Base-by-base conservation (phyloP, 1,139 yeast genomes). In the Nakaseomyces delphensis region DNA sequence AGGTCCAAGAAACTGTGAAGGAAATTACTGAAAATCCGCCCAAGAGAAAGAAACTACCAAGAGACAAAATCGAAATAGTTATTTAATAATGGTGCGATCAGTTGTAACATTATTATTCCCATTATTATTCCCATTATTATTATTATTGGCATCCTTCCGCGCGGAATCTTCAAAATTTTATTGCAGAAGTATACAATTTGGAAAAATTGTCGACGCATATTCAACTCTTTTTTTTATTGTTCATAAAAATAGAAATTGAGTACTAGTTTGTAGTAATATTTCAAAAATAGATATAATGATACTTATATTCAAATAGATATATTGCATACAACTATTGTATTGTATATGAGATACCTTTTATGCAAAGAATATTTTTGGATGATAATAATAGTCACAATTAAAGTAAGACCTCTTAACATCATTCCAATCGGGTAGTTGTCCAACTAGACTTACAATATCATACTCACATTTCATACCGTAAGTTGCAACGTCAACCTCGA, bases 401-500 rank as follows among this genome's bases (percentile, higher is more conserved):
- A 53, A 62, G 40, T 62, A 62, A 20, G 64, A 59, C 29, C 64
- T 52, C 36, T 59, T 57, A 16, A 62, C 61, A 27, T 57, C 52
- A 16, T 55, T 50, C 65, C 65, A 62, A 31, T 56, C 44, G 14
- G 59, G 58, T 36, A 55, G 46, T 18, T 48, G 45, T 15, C 65
- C 54, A 6, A 73, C 71, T 9, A 79, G 74, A 7, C 60, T 56
- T 16, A 77, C 60, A 29, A 68, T 70, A 14, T 61, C 67, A 62
- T 70, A 86, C 10, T 66, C 60, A 45, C 84, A 77, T 32, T 67
- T 55, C 55, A 89, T 66, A 2, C 97, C 97, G 57, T 83, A 87
- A 54, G 83, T 84, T 40, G 69, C 69, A 53, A 89, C 69, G 59
- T 89, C 97, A 45, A 86, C 65, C 52, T 80, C 85, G 5, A 85